Conservation (phyloP, 2,329 filamentous ascomycete genomes). For the Hypoxylon sp. region DNA sequence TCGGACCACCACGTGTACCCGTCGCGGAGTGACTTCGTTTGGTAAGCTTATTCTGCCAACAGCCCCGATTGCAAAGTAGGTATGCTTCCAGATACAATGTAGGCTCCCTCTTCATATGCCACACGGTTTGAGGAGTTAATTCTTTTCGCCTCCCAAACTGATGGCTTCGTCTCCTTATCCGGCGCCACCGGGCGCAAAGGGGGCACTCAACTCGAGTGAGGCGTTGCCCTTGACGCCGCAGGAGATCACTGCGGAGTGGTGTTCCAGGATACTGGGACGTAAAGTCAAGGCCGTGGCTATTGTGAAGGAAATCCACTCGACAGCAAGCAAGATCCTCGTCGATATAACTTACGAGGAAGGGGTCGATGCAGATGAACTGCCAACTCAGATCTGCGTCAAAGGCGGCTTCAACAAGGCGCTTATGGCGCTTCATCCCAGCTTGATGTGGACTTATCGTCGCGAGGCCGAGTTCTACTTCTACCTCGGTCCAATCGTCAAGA, state of each 20-base stretch:
- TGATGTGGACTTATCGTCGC: constrained; percentile 25
- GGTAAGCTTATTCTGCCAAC: neutral
- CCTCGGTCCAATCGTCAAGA: constrained; percentile 13
- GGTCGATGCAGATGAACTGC: neutral
- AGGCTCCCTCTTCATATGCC: neutral
- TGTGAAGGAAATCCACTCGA: constrained; percentile 26
- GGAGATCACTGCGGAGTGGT: constrained; percentile 27
- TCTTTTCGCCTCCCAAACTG: neutral
- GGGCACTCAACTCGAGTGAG: constrained; percentile 9
- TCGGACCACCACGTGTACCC: neutral
- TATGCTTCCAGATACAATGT: no score
- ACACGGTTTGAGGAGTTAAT: neutral
- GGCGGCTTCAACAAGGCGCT: constrained; percentile 24
- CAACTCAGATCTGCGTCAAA: constrained; percentile 16
- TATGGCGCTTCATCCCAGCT: constrained; percentile 9
- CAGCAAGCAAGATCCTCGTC: constrained; percentile 23
- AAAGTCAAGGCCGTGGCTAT: constrained; percentile 17
- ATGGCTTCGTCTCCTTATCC: constrained; percentile 18
- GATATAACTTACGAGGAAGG: constrained; percentile 17
- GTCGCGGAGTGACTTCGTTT: neutral
- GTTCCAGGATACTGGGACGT: constrained; percentile 8
- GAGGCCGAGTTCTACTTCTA: constrained; percentile 29
- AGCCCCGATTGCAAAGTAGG: neutral
- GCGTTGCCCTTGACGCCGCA: constrained; percentile 15
- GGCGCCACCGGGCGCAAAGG: constrained; percentile 8